Evolutionary conservation across 768 basidiomycete species (phyloP), one percentile per base, ranked within the genome.

Genomic region (Crassisporium funariophilum): DNA sequence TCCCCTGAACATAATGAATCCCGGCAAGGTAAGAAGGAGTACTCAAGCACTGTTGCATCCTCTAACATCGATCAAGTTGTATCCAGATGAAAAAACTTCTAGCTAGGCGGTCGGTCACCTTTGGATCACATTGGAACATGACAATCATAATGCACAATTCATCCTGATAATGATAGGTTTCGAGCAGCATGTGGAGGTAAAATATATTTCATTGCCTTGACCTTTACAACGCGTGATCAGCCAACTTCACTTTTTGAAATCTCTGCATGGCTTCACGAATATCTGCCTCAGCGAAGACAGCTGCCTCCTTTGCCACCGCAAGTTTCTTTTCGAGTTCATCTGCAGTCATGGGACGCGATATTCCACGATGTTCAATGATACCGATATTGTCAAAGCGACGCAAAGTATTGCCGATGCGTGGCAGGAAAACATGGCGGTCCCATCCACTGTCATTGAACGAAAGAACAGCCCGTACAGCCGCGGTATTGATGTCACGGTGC

Each of bases 401-500:
- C 34, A 90, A 66, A 2, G 87, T 84, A 52, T 82, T 80, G 21
- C 86, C 83, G 20, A 79, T 64, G n/a, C 81, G 80, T 27, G 89
- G 89, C 60, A 91, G 65, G 59, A 85, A 83, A 4, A 72, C 77
- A 49, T 78, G 69, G 9, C 76, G 75, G 62, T 90, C 91, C 90
- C 90, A 91, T 17, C 91, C 89, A 50, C 77, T 83, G 66, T 93
- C 89, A 55, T 91, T 92, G 72, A 89, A 86, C 1, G 85, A 79
- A 19, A 92, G 75, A 16, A 91, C 84, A 5, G 88, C 88, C 20
- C 85, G 79, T 20, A 91, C 88, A 4, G 90, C 89, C 5, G 91
- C 91, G 2, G 82, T 88, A 65, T 93, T 94, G 68, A 93, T 92
- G 55, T 93, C 91, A 21, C 88, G 85, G 55, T 94, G 91, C 24